Base-by-base conservation (phyloP, 192 early-diverging fungal genomes). In the Lobosporangium transversale region DNA sequence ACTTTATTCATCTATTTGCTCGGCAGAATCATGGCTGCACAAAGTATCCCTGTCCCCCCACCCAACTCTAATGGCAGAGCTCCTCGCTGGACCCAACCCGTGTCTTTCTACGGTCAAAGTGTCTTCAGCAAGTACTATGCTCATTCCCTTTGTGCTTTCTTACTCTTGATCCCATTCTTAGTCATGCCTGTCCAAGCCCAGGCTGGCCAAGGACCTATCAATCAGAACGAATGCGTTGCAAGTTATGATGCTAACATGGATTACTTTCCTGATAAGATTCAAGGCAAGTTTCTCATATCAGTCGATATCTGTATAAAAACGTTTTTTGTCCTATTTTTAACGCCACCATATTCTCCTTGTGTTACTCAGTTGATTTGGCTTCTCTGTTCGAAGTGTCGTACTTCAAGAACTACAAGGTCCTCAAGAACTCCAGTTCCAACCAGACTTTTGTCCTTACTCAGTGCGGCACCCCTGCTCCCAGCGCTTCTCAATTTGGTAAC, bases 371-470 rank as follows among this genome's bases (percentile, higher is more conserved):
- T 45, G 86, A 90, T 50, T 62, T 84, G 73, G 88, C 83, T 33
- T 67, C 80, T 15, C 71, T 84, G 9, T 94, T 91, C 78, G 78
- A 65, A 27, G 85, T 94, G 66, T 49, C 73, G 23, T 94, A 94
- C 78, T 74, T 79, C 26, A 85, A 86, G 23, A 89, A 87, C 65
- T 88, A 88, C 81, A 94, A 94, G 80, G 69, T 89, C 49, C 80
- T 94, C 6, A 81, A 70, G 56, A 90, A 90, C 75, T 17, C 20
- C 7, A 53, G 71, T 17, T 70, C 76, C 27, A 84, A 84, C 48
- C 83, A 87, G 33, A 81, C 80, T 29, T 92, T 84, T 66, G 85
- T 87, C 31, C 84, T 94, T 32, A 86, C 87, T 65, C 90, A 91
- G 76, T 94, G 90, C 70, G 91, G 91, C 62, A 91, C 91, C 23